Base-by-base conservation (phyloP, 768 basidiomycete species). In the Suillus hirtellus region DNA sequence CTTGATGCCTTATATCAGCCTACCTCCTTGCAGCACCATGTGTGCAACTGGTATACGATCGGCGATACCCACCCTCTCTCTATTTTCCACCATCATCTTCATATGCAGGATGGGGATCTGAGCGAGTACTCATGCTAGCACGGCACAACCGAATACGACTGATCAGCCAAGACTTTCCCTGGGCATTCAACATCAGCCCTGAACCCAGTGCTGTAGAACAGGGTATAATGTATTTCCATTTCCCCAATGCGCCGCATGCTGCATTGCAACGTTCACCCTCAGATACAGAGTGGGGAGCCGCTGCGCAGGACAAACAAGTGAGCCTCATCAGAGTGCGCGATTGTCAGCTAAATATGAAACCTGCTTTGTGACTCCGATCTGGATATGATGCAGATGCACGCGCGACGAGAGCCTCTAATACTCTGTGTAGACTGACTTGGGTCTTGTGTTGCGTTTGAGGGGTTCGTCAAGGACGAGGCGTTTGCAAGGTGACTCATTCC, bases 371-470 rank as follows among this genome's bases (percentile, higher is more conserved):
- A 42, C 17, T 17, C 15, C 8, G 24, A 54, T 58, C 21, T 21
- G 19, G 9, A 50, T 50, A 4, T 21, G 52, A 56, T 21, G 31
- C 2, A 10, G 19, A 35, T 21, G 11, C 3, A 6, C 5, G 19
- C n/a, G 3, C n/a, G 3, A 10, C n/a, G 17, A 38, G 31, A 56
- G 14, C 34, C 34, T n/a, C n/a, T 8, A 7, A 11, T 64, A 38
- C 63, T 64, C 10, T 52, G 60, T 43, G 62, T 64, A 34, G 64
- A 64, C 19, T 64, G 64, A 61, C 62, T 64, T 17, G 64, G 62
- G 9, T 49, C 47, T 31, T 17, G n/a, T 37, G 44, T 59, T 9
- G 40, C 31, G 6, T 64, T 63, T 40, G 54, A 24, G n/a, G 64
- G 64, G 5, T 53, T 64, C 15, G 37, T 46, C 11, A 55, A 63